These are phyloP conservation scores for Trypanosoma boissoni DNA, from an alignment of 208 protist genomes.

Conservation along the genomic window DNA sequence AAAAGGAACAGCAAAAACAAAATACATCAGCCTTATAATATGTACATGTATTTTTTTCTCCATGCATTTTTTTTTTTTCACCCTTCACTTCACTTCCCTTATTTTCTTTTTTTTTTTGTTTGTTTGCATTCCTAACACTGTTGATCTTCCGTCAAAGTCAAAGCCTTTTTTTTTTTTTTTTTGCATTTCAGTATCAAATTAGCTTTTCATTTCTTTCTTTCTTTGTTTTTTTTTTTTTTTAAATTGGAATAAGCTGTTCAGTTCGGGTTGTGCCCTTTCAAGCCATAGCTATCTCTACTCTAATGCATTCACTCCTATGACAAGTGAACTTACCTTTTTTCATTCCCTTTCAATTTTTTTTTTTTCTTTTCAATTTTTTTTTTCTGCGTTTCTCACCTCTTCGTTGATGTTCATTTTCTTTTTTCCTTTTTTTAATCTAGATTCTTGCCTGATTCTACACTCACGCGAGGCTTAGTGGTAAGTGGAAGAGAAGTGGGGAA, in stretches of 20 bases:
- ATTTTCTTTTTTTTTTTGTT: not conserved
- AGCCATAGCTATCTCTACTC: too few relatives aligned
- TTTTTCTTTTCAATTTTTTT: not conserved
- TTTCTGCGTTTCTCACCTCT: not conserved
- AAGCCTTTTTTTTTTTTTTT: not conserved
- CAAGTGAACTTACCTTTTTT: not conserved
- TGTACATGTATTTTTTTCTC: too few relatives aligned
- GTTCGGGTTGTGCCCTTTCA: too few relatives aligned
- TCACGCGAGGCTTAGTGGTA: too few relatives aligned
- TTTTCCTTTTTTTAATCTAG: not conserved
- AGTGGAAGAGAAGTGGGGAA: too few relatives aligned
- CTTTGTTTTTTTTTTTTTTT: not conserved
- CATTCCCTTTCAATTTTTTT: not conserved
- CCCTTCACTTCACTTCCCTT: too few relatives aligned
- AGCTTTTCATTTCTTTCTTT: not conserved
- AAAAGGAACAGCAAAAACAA: not conserved
- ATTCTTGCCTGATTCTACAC: too few relatives aligned
- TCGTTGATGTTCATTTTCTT: not conserved
- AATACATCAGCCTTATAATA: not conserved
- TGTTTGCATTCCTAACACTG: not conserved
- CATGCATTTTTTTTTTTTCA: too few relatives aligned
- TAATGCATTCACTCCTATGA: too few relatives aligned
- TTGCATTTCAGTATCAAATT: not conserved
- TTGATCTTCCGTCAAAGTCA: too few relatives aligned
- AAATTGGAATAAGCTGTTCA: too few relatives aligned